A percentile compares a stretch with the other conserved stretches of the same genome.
Evolutionary conservation across 2,329 filamentous ascomycete genomes (phyloP).

Genomic region (Lecanicillium sp.): DNA sequence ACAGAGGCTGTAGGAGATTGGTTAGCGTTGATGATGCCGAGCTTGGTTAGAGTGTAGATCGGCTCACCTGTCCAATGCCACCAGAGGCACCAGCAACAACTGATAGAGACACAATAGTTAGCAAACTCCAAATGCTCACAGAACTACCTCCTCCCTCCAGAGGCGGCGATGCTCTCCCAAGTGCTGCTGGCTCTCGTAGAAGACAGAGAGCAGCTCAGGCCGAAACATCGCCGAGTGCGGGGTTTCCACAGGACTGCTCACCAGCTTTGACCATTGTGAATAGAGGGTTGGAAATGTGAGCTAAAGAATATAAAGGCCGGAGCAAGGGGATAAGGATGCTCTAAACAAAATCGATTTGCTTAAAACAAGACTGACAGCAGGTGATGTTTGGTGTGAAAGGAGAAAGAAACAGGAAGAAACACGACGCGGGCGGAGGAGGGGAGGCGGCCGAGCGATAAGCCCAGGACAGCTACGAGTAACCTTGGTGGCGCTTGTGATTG

Average conservation of each 20-base stretch:
- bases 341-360: neutral
- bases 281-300: constrained; percentile 7
- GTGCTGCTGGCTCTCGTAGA: neutral
- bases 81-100: constrained; percentile 92
- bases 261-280: constrained; percentile 49
- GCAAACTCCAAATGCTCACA: neutral
- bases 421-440: neutral
- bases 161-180: no score
- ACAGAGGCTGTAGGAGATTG: constrained; percentile 63
- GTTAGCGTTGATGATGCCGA: constrained; percentile 4
- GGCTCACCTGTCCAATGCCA: constrained; percentile 89
- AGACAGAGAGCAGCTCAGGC: neutral
- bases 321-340: no score
- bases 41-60: neutral
- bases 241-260: constrained; percentile 24
- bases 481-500: no score
- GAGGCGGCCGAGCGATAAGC: no score
- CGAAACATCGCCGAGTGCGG: constrained; percentile 9
- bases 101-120: constrained; percentile 22
- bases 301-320: no score
- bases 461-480: no score
- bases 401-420: constrained; percentile 1
- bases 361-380: neutral
- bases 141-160: no score
- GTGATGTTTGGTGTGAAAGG: constrained; percentile 4